Base-by-base conservation (phyloP, 2,329 filamentous ascomycete genomes). In the Aspergillus sp. region DNA sequence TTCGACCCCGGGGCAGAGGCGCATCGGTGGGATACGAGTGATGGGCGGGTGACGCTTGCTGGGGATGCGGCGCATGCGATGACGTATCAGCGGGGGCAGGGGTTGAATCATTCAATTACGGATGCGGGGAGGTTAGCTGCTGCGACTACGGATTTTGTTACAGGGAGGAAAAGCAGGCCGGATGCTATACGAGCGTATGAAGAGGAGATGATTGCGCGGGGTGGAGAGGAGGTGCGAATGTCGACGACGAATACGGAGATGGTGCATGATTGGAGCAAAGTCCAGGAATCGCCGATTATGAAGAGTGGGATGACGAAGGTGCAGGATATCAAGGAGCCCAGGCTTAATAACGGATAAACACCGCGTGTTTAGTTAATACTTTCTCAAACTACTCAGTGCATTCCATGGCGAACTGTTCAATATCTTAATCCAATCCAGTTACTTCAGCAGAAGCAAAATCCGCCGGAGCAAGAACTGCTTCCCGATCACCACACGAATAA, bases 11-110 rank as follows among this genome's bases (percentile, higher is more conserved):
- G 62, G 3, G 45, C 37, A 0, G 21, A 56, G 4, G 54, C 11
- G 5, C 63, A 65, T 19, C 52, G 50, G 14, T 65, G 63, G 64
- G 58, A 64, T 51, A 70, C 66, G 44, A 60, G 57, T 15, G 61
- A 57, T 5, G 75, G 73, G 3, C 72, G 73, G 39, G 73, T 79
- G 11, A 70, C 76, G 0, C 75, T 88, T 2, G 70, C 83, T 0
- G 85, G 85, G 12, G 85, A 88, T 62, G 84, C 85, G 0, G 85
- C 85, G 0, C 85, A 87, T 62, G 83, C 84, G 0, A 81, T 81
- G 46, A 82, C 83, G 1, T 84, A 84, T 0, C 82, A 85, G 49
- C 82, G 85, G 55, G 84, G 84, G 0, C 78, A 84, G 0, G 84
- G 84, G 2, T 81, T 82, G 0, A 82, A 81, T 2, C 78, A 85